Conservation (phyloP, 1,284 basidiomycete species). For the Inonotus hispidus region DNA sequence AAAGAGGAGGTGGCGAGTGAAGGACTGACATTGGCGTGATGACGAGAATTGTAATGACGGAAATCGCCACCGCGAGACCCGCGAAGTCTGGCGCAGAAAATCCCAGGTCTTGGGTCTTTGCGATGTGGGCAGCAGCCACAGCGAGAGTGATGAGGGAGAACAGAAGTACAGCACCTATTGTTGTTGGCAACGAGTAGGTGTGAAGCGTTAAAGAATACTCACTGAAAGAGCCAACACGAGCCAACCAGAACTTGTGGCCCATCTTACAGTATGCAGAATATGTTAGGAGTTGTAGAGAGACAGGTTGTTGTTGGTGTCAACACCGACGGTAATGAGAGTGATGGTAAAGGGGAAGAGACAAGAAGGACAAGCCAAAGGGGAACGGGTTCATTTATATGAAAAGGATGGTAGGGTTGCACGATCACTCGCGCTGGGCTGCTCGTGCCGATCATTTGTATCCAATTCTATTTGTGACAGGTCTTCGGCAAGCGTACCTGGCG, state of each 20-base stretch:
- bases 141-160: conserved; percentile 20
- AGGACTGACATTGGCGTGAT: conserved; percentile 16
- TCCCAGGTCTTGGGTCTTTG: conserved; percentile 1
- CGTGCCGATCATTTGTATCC: neutral
- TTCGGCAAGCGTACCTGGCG: neutral
- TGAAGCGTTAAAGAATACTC: neutral
- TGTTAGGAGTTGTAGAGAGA: neutral
- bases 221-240: conserved; percentile 14
- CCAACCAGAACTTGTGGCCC: neutral
- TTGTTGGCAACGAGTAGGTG: neutral
- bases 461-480: neutral
- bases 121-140: conserved; percentile 9
- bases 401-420: no score
- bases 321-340: neutral
- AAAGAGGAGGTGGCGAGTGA: neutral
- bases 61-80: conserved; percentile 16
- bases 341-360: neutral
- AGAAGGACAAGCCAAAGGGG: neutral
- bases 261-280: neutral
- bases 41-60: conserved; percentile 16
- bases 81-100: neutral
- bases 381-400: no score
- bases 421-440: no score
- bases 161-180: conserved; percentile 10
- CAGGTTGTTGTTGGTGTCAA: no score